Evolutionary conservation across 768 basidiomycete genomes (phyloP).

Genomic region (Mycena capillaripes): DNA sequence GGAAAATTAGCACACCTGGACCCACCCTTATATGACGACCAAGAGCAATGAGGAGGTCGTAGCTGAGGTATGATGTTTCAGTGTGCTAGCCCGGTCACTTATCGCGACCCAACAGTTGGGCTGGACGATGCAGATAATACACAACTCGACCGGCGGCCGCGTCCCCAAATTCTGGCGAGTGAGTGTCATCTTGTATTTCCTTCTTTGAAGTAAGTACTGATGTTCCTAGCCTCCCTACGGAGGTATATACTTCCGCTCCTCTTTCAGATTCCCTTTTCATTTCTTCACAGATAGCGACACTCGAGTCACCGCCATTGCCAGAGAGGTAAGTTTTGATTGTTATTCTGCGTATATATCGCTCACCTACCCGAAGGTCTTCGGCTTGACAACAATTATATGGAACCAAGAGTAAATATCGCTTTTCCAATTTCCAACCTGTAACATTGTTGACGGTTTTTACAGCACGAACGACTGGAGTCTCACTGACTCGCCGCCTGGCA

Average conservation of each 20-base stretch:
- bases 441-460: slow-evolving; percentile 12
- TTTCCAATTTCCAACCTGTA: slow-evolving; percentile 37
- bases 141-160: slow-evolving; percentile 86
- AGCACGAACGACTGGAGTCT: slow-evolving; percentile 89
- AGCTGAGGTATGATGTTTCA: slow-evolving; percentile 68
- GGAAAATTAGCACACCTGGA: slow-evolving; percentile 81
- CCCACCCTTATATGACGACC: slow-evolving; percentile 87
- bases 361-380: slow-evolving; percentile 67
- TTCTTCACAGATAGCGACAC: slow-evolving; percentile 35
- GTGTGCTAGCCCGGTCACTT: too few relatives aligned
- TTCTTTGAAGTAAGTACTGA: not conserved
- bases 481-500: slow-evolving; percentile 51
- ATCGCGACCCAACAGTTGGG: slow-evolving; percentile 64
- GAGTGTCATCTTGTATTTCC: not conserved
- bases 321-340: slow-evolving; percentile 66
- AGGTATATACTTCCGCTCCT: not conserved
- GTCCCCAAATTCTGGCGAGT: slow-evolving; percentile 78
- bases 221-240: slow-evolving; percentile 24
- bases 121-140: slow-evolving; percentile 85
- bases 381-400: slow-evolving; percentile 87
- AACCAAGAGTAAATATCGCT: slow-evolving; percentile 86
- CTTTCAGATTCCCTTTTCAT: not conserved
- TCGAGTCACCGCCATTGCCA: slow-evolving; percentile 87
- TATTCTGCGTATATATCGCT: not conserved
- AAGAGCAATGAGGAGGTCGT: slow-evolving; percentile 76